phyloP scores from a whole-genome alignment of 1,139 yeast genomes.

The Taphrina sp. region DNA sequence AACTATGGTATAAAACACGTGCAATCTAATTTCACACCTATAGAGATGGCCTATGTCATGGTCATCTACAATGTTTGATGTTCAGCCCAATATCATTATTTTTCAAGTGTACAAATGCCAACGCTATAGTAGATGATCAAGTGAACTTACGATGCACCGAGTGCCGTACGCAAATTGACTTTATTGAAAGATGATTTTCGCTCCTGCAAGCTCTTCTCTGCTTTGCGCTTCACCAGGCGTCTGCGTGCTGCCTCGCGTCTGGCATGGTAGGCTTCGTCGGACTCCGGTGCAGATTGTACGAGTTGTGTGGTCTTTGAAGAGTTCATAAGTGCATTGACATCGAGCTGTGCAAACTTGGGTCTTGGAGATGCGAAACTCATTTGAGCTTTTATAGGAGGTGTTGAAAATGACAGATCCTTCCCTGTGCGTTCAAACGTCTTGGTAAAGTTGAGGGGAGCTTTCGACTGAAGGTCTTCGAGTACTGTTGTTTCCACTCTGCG shows the following conservation, averaged over 20 bases:
- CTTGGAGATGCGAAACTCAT: background rate
- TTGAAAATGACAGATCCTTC: background rate
- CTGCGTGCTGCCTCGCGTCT: conserved; percentile 12
- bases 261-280: background rate
- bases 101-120: background rate
- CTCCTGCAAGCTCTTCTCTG: too few species aligned
- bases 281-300: background rate
- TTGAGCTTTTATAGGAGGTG: background rate
- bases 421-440: background rate
- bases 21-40: too few species aligned
- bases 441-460: background rate
- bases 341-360: conserved; percentile 7
- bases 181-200: too few species aligned
- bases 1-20: too few species aligned
- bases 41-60: too few species aligned
- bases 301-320: background rate
- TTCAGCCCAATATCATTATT: too few species aligned
- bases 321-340: background rate
- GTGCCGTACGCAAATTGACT: too few species aligned
- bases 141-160: too few species aligned
- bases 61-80: too few species aligned
- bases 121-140: too few species aligned
- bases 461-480: background rate
- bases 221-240: conserved; percentile 4
- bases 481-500: background rate